Conservation (phyloP, 1,284 basidiomycete species). For the Apiotrichum veenhuisii region DNA sequence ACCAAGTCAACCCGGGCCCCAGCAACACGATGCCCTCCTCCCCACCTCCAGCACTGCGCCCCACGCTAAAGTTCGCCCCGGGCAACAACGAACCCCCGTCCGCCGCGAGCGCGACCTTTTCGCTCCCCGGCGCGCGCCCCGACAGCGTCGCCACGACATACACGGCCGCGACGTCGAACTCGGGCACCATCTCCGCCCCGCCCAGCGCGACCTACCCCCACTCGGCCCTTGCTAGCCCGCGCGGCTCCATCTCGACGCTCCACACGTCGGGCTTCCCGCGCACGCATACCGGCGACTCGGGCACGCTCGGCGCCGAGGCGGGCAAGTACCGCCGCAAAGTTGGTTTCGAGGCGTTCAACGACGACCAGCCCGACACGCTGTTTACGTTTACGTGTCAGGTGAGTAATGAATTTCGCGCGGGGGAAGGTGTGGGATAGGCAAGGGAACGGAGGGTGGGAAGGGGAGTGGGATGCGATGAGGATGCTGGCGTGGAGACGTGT, state of each 20-base stretch:
- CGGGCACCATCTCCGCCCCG: background rate
- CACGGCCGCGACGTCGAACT: background rate
- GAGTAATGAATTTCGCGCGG: background rate
- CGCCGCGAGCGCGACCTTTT: background rate
- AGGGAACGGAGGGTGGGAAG: no score
- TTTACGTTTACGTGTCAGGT: conserved; percentile 54
- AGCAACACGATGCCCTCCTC: background rate
- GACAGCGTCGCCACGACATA: background rate
- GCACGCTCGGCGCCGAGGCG: conserved; percentile 17
- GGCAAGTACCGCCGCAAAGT: conserved; percentile 77
- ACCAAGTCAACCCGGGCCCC: no score
- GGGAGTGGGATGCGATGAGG: no score
- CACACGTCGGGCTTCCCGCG: conserved; percentile 12
- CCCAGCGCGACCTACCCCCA: background rate
- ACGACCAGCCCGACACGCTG: conserved; percentile 55
- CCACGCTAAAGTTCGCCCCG: conserved; percentile 10
- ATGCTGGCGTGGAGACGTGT: no score
- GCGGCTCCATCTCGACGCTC: conserved; percentile 6
- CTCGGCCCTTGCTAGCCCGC: conserved; percentile 3
- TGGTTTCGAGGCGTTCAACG: conserved; percentile 69
- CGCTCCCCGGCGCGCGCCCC: background rate
- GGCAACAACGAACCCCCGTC: background rate
- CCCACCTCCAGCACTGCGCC: conserved; percentile 5
- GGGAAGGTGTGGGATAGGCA: no score
- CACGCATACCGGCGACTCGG: conserved; percentile 11